phyloP scores from a whole-genome alignment of 1,139 yeast species.

The Kodamaea sp. region DNA sequence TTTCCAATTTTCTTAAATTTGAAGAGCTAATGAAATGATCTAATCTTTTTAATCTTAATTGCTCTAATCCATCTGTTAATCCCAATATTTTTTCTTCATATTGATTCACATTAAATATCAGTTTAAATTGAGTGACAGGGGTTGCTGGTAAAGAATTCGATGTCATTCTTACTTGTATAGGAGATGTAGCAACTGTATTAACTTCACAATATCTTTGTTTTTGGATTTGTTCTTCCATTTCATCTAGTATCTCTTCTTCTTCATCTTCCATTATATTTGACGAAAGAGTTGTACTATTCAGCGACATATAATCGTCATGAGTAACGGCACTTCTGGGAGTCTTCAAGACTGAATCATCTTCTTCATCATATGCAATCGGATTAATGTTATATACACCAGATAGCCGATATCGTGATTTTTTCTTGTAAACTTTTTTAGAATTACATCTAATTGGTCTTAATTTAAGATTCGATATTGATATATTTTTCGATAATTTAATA shows the following conservation, averaged over 20 bases:
- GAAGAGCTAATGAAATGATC: conserved; percentile 24
- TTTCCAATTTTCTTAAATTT: conserved; percentile 8
- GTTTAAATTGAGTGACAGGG: conserved; percentile 4
- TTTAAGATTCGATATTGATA: conserved; percentile 37
- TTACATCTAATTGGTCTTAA: conserved; percentile 42
- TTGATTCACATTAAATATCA: conserved; percentile 1
- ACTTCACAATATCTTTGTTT: conserved; percentile 4
- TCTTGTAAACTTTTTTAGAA: conserved; percentile 32
- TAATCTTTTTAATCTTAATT: conserved; percentile 20
- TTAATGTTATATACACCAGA: conserved; percentile 39
- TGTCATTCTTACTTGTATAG: conserved; percentile 12
- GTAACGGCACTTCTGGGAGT: conserved; percentile 5
- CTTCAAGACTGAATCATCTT: conserved; percentile 2
- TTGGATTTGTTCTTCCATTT: background rate
- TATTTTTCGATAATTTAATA: conserved; percentile 10
- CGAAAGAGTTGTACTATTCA: background rate
- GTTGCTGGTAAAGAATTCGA: conserved; percentile 26
- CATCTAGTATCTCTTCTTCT: background rate
- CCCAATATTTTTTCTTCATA: conserved; percentile 7
- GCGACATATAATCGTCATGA: conserved; percentile 5
- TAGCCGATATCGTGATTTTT: conserved; percentile 40
- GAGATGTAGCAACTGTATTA: conserved; percentile 16
- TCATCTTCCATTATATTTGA: conserved; percentile 10
- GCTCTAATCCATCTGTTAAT: conserved; percentile 15
- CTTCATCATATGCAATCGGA: conserved; percentile 25